Evolutionary conservation across 1,139 yeast species (phyloP).

Genomic region (Eremothecium sinecaudum): DNA sequence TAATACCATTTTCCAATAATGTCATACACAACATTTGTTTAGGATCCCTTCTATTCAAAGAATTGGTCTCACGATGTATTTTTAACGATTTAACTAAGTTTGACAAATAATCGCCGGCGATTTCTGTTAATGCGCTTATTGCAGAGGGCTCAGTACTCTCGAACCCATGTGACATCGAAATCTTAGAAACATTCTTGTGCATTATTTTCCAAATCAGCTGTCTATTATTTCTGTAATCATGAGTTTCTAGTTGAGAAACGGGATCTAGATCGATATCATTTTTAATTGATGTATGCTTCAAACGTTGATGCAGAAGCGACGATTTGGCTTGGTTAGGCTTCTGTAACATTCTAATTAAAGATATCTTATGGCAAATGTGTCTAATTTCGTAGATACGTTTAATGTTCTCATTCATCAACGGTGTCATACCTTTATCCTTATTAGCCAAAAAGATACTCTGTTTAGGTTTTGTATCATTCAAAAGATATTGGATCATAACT

Average conservation of each 20-base stretch:
- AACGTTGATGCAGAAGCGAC: constrained; percentile 21
- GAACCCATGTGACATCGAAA: constrained; percentile 90
- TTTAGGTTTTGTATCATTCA: constrained; percentile 28
- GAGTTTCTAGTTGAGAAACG: constrained; percentile 52
- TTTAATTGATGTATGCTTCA: constrained; percentile 33
- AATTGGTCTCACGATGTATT: constrained; percentile 56
- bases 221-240: constrained; percentile 50
- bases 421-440: constrained; percentile 49
- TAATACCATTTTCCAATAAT: constrained; percentile 75
- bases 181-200: constrained; percentile 61
- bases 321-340: constrained; percentile 32
- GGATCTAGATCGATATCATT: constrained; percentile 69
- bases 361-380: constrained; percentile 78
- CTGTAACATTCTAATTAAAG: constrained; percentile 83
- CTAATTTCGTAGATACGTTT: constrained; percentile 79
- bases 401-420: constrained; percentile 56
- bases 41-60: constrained; percentile 37
- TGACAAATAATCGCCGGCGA: constrained; percentile 71
- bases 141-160: constrained; percentile 77
- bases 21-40: constrained; percentile 50
- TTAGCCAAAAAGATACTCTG: constrained; percentile 32
- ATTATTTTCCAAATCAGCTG: constrained; percentile 58
- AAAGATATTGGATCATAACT: constrained; percentile 30
- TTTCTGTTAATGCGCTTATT: constrained; percentile 66
- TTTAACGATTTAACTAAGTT: constrained; percentile 67